Percentiles rank a stretch among this genome's conserved stretches.
These are phyloP conservation scores for Clavispora santaluciae DNA, from an alignment of 805 yeast species.

Conservation along the genomic window DNA sequence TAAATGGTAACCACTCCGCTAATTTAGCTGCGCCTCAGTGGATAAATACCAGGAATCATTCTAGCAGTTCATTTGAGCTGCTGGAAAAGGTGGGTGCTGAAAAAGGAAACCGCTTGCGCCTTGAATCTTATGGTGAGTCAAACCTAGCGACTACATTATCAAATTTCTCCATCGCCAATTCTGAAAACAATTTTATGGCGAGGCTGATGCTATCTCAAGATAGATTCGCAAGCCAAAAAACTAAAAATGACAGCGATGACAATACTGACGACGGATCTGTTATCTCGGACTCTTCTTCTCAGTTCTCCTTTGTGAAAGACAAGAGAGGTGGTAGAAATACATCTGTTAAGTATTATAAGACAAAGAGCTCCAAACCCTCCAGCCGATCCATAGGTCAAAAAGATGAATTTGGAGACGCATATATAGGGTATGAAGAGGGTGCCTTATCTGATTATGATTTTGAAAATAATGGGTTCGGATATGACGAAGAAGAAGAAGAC, in stretches of 20 bases:
- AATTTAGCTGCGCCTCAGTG: not conserved
- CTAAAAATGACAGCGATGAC: constrained; percentile 4
- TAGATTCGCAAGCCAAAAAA: constrained; percentile 3
- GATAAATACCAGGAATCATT: not conserved
- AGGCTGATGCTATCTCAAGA: constrained; percentile 4
- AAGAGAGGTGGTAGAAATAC: constrained; percentile 45
- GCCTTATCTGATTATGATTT: constrained; percentile 37
- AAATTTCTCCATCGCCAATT: constrained; percentile 8
- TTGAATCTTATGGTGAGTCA: not conserved
- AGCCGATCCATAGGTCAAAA: not conserved
- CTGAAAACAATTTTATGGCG: constrained; percentile 11
- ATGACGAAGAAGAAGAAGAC: constrained; percentile 16
- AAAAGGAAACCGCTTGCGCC: constrained; percentile 2
- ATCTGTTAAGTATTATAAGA: constrained; percentile 50
- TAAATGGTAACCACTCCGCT: not conserved
- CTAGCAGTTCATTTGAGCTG: constrained; percentile 1
- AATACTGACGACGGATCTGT: constrained; percentile 8
- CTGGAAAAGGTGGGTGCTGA: not conserved
- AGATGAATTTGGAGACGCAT: constrained; percentile 9
- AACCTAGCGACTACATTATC: not conserved
- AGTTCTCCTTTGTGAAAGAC: constrained; percentile 49
- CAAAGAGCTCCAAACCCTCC: constrained; percentile 5
- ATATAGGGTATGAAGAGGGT: constrained; percentile 28
- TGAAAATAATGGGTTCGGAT: constrained; percentile 39
- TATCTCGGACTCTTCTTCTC: constrained; percentile 26